phyloP scores from a whole-genome alignment of 2,329 filamentous ascomycete genomes.

The Malbranchea cinnamomea region DNA sequence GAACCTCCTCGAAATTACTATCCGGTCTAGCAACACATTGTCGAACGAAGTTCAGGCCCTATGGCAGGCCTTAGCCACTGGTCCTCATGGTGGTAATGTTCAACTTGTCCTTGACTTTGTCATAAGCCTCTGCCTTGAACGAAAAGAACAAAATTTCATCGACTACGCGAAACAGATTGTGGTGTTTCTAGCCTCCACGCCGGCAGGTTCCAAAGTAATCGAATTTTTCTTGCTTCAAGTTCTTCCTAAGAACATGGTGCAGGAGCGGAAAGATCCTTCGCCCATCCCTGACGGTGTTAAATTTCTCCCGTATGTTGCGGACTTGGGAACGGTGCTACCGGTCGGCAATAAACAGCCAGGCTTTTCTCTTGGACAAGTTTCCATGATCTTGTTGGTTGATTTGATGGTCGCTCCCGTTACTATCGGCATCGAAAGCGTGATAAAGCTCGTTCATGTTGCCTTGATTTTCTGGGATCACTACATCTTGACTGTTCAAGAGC shows the following conservation, averaged over 20 bases:
- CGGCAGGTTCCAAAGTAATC: conserved; percentile 74
- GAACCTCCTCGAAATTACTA: conserved; percentile 91
- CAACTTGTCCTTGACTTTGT: conserved; percentile 92
- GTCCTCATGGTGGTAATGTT: conserved; percentile 84
- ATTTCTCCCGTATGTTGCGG: conserved; percentile 75
- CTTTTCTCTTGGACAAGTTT: conserved; percentile 83
- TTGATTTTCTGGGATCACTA: conserved; percentile 97
- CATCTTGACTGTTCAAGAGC: conserved; percentile 84
- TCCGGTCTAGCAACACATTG: conserved; percentile 71
- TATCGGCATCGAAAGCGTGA: conserved; percentile 62
- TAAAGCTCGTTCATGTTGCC: conserved; percentile 76
- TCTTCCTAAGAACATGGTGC: conserved; percentile 91
- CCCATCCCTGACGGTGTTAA: conserved; percentile 52
- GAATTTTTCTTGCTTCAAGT: conserved; percentile 89
- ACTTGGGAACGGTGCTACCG: conserved; percentile 63
- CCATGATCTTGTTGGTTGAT: conserved; percentile 85
- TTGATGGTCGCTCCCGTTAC: conserved; percentile 87
- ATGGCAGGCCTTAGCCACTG: conserved; percentile 91
- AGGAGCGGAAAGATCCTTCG: conserved; percentile 60
- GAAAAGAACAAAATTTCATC: conserved; percentile 93
- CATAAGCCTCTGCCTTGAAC: conserved; percentile 81
- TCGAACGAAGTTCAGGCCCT: conserved; percentile 96
- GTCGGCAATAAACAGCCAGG: conserved; percentile 82
- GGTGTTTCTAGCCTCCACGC: conserved; percentile 81
- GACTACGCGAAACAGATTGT: conserved; percentile 97